phyloP scores from a whole-genome alignment of 2,329 filamentous ascomycete species.

The Pyrenophora tritici-repentis region DNA sequence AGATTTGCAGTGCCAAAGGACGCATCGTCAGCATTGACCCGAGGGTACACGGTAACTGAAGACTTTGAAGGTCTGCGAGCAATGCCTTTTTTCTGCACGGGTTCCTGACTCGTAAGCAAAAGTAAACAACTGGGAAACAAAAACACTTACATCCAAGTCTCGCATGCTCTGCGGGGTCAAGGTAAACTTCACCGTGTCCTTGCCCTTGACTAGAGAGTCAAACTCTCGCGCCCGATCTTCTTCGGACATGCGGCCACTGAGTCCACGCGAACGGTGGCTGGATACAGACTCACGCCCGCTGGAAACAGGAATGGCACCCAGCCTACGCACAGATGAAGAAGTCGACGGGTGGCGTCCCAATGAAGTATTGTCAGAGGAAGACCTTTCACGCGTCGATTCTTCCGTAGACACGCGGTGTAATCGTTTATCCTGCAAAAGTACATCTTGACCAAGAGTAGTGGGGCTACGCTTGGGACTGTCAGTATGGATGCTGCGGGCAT shows the following conservation, averaged over 20 bases:
- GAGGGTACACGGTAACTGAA: constrained; percentile 41
- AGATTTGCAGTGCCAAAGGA: constrained; percentile 35
- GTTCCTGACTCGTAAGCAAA: constrained; percentile 30
- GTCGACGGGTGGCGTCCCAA: constrained; percentile 42
- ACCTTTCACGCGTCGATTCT: constrained; percentile 29
- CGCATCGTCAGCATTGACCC: constrained; percentile 34
- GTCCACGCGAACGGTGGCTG: constrained; percentile 35
- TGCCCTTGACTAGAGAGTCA: constrained; percentile 53
- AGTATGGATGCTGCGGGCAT: constrained; percentile 15
- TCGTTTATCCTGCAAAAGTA: constrained; percentile 26
- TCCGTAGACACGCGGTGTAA: constrained; percentile 29
- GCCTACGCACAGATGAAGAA: constrained; percentile 36
- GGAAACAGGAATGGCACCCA: constrained; percentile 41
- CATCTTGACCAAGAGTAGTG: constrained; percentile 25
- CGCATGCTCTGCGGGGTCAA: constrained; percentile 55
- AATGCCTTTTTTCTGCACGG: constrained; percentile 26
- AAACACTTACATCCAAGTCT: constrained; percentile 49
- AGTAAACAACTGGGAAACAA: neutral
- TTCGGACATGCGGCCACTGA: constrained; percentile 44
- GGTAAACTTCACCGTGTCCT: constrained; percentile 57
- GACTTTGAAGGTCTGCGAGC: constrained; percentile 22
- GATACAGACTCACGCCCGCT: constrained; percentile 41
- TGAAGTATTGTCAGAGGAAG: constrained; percentile 34
- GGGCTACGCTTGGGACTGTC: constrained; percentile 25
- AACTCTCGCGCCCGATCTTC: constrained; percentile 52